Evolutionary conservation across 2,329 filamentous ascomycete genomes (phyloP).

Genomic region (Cryphonectria carpinicola): DNA sequence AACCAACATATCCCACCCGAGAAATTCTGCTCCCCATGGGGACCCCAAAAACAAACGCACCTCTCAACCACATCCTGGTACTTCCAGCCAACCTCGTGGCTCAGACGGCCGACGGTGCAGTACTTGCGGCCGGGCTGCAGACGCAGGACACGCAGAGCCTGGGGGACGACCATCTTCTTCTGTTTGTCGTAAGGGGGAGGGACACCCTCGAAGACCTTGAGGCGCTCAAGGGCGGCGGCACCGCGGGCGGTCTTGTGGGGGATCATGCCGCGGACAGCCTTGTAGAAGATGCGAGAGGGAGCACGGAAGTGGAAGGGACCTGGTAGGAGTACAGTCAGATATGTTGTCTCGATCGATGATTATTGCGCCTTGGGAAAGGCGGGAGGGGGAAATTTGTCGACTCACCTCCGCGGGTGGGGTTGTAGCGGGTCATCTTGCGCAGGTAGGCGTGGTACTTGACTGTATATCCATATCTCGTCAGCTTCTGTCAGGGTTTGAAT

Average conservation of each 20-base stretch:
- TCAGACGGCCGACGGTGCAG: slow-evolving; percentile 97
- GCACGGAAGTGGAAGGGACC: slow-evolving; percentile 99
- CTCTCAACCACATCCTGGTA: slow-evolving; percentile 99
- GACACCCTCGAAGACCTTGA: slow-evolving; percentile 99
- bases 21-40: background rate
- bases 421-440: slow-evolving; percentile 99
- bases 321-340: slow-evolving; percentile 49
- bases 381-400: slow-evolving; percentile 33
- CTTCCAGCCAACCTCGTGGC: slow-evolving; percentile 99
- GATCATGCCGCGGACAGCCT: slow-evolving; percentile 99
- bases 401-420: slow-evolving; percentile 97
- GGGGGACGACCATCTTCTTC: slow-evolving; percentile 99
- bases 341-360: slow-evolving; percentile 45
- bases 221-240: slow-evolving; percentile 93
- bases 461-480: slow-evolving; percentile 60
- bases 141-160: slow-evolving; percentile 94
- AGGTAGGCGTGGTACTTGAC: slow-evolving; percentile 99
- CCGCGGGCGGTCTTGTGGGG: slow-evolving; percentile 99
- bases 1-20: background rate
- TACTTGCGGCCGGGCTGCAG: slow-evolving; percentile 99
- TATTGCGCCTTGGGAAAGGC: slow-evolving; percentile 28
- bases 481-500: slow-evolving; percentile 33
- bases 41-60: slow-evolving; percentile 59
- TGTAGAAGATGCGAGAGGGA: slow-evolving; percentile 99
- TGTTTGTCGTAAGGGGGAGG: slow-evolving; percentile 99